Evolutionary conservation across 2,329 filamentous ascomycete species (phyloP), one percentile per base, ranked within the genome.

Genomic region (Neurospora sp.): DNA sequence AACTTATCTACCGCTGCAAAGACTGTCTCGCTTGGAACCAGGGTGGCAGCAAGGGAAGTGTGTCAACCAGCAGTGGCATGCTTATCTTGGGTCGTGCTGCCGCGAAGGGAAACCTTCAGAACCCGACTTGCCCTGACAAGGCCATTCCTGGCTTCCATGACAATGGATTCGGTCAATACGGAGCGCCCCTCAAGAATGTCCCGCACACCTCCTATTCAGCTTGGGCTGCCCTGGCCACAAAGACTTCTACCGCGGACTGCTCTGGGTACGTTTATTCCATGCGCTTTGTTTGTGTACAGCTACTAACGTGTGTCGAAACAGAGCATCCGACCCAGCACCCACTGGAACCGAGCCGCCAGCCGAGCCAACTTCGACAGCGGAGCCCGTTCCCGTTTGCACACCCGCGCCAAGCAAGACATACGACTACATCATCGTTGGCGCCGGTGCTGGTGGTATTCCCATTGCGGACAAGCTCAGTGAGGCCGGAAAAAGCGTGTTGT

Each of bases 381-480:
- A 68, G 38, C 68, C 67, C 12, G 23, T 37, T 3, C 68, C 69
- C 8, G 40, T 69, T 19, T 76, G 74, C 73, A 69, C 17, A 11
- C 40, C 74, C 1, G 74, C 74, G 0, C 74, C 74, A 12, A 67
- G 62, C 17, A 71, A 74, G 70, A 76, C 83, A 0, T 89, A 85
- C 74, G 88, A 90, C 76, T 90, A 90, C 78, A 87, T 91, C 68
- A 82, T 91, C 39, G 83, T 89, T 38, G 88, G 88, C 4, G 85
- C 81, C n/a, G 88, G 88, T 72, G 86, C 88, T 6, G 87, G 84
- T 67, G 88, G 88, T 68, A 84, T 90, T 43, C 80, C 82, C 67
- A 83, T 90, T 52, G 87, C 88, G 0, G 87, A 89, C 78, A 85
- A 85, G 75, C 84, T 91, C 37, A 88, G 87, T 39, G 87, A 89